These are phyloP conservation scores for Proliferodiscus dingleyae DNA, from an alignment of 2,329 filamentous ascomycete species.

Conservation along the genomic window DNA sequence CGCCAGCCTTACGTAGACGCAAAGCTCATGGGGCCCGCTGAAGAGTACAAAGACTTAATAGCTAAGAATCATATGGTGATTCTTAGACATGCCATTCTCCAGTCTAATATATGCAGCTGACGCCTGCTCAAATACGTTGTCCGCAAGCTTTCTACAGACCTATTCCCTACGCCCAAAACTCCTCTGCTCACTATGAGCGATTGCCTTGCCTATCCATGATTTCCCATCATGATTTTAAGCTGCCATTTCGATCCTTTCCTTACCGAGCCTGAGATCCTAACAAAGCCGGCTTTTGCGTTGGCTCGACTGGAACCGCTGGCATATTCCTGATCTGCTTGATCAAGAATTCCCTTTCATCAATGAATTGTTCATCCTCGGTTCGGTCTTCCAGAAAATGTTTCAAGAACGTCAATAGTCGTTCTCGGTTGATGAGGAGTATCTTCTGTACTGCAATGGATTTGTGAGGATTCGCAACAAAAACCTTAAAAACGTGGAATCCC, in stretches of 20 bases:
- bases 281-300: constrained; percentile 32
- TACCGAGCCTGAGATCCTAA: constrained; percentile 27
- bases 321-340: constrained; percentile 85
- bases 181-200: constrained; percentile 22
- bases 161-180: constrained; percentile 24
- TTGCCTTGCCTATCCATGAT: constrained; percentile 13
- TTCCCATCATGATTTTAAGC: constrained; percentile 5
- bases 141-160: constrained; percentile 13
- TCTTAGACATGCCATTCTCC: neutral
- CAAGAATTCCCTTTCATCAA: constrained; percentile 94
- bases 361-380: constrained; percentile 97
- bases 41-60: neutral
- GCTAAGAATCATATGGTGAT: too few species aligned
- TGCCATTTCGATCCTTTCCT: neutral
- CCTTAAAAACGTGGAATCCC: constrained; percentile 98
- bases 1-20: too few species aligned
- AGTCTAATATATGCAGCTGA: constrained; percentile 15
- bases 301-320: constrained; percentile 51
- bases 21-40: too few species aligned
- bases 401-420: constrained; percentile 82
- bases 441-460: constrained; percentile 95
- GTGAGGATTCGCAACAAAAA: constrained; percentile 97
- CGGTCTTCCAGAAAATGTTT: constrained; percentile 90
- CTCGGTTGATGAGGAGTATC: constrained; percentile 93
- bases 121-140: constrained; percentile 18